phyloP scores from a whole-genome alignment of 83 land plant species.

The Picea engelmannii region DNA sequence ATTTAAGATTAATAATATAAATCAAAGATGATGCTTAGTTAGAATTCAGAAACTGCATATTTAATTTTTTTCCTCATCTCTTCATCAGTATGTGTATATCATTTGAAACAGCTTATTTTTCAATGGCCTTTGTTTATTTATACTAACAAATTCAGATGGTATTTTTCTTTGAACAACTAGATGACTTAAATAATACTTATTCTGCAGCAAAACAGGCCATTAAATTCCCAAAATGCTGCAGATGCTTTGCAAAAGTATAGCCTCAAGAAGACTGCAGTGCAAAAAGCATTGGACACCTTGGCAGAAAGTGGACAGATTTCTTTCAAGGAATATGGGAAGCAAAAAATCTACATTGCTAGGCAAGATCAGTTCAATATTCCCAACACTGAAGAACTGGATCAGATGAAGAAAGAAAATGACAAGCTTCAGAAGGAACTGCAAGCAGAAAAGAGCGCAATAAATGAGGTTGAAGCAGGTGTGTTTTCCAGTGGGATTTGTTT shows the following conservation, averaged over 20 bases:
- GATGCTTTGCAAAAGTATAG: constrained; percentile 91
- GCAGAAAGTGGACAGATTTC: constrained; percentile 84
- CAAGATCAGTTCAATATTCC: constrained; percentile 94
- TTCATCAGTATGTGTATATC: not conserved
- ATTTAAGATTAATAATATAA: not conserved
- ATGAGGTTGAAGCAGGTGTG: constrained; percentile 85
- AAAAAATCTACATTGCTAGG: constrained; percentile 91
- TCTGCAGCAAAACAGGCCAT: constrained; percentile 87
- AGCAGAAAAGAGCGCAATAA: constrained; percentile 49
- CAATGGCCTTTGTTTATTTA: not conserved
- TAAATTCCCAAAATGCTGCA: constrained; percentile 91
- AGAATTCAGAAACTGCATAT: not conserved
- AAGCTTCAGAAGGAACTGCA: constrained; percentile 57
- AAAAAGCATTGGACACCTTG: constrained; percentile 81
- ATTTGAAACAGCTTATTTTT: not conserved
- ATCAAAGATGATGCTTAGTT: not conserved
- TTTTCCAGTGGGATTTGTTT: constrained; percentile 7
- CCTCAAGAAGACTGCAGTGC: constrained; percentile 87
- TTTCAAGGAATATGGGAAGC: constrained; percentile 97
- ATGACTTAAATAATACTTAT: constrained; percentile 1
- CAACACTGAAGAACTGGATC: constrained; percentile 71
- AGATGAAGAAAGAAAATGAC: constrained; percentile 77
- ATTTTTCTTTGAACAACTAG: constrained; percentile 7
- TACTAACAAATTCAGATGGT: not conserved
- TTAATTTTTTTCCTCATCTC: not conserved